Base-by-base conservation (phyloP, 768 basidiomycete species). In the Omphalotus guepiniiformis region DNA sequence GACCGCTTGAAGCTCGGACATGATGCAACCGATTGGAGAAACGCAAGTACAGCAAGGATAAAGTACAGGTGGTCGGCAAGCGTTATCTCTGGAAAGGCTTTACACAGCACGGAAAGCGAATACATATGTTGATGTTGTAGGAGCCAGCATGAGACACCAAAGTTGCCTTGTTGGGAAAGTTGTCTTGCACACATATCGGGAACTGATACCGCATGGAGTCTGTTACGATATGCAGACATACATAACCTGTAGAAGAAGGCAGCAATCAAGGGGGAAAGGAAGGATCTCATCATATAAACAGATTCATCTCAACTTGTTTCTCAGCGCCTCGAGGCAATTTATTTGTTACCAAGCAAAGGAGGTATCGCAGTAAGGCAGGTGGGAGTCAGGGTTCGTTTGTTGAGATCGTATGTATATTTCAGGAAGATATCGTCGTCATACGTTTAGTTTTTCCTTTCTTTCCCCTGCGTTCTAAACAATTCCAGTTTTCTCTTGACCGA, bases 281-380 rank as follows among this genome's bases (percentile, higher is more conserved):
- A 29, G 32, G 21, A 42, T 29, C 28, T 21, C 41, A n/a, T 42
- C 21, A 42, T 29, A 27, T 42, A 19, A 29, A 27, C 18, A 42
- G 41, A 42, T 42, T 29, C 32, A 42, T 42, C 41, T 42, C 27
- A 13, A 40, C 39, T 39, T 9, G 3, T 27, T 41, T 23, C 39
- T n/a, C 41, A 42, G 23, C 27, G 41, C 41, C 41, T 42, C 41
- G 41, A 42, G 41, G 41, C 41, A 42, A 27, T 27, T 42, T 42
- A 28, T 22, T n/a, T n/a, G n/a, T n/a, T n/a, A n/a, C n/a, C n/a
- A n/a, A n/a, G n/a, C n/a, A n/a, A n/a, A n/a, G n/a, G 23, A 27
- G 22, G 23, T 29, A n/a, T 26, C 26, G 27, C 18, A 27, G 13
- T 28, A 29, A 29, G 41, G 9, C 9, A 32, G n/a, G 8, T 12